phyloP scores from a whole-genome alignment of 108 stramenopile species.

The Cylindrotheca closterium region DNA sequence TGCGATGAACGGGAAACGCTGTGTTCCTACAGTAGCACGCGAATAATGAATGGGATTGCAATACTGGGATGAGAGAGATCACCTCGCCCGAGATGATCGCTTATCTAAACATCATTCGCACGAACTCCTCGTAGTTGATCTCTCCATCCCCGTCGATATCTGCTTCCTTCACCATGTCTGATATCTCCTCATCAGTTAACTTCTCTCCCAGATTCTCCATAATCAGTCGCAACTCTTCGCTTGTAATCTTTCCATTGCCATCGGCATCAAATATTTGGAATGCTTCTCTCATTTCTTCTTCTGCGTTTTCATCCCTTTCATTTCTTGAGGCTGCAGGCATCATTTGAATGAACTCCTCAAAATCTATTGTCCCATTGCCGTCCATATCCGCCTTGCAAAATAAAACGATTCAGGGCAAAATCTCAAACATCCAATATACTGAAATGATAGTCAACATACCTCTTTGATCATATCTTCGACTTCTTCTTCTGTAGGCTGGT shows the following conservation, averaged over 20 bases:
- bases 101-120: constrained; percentile 39
- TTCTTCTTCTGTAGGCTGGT: constrained; percentile 99
- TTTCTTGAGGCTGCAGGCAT: constrained; percentile 92
- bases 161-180: constrained; percentile 99
- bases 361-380: constrained; percentile 99
- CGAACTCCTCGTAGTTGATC: constrained; percentile 46
- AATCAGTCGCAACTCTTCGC: constrained; percentile 99
- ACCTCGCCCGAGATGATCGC: no score
- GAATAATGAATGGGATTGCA: no score
- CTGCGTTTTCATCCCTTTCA: constrained; percentile 99
- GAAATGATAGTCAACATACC: constrained; percentile 43
- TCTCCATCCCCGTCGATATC: constrained; percentile 96
- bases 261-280: constrained; percentile 99
- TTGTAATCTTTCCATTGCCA: constrained; percentile 99
- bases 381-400: constrained; percentile 87
- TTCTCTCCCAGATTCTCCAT: constrained; percentile 99
- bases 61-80: no score
- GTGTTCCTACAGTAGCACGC: no score
- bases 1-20: no score
- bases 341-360: constrained; percentile 99
- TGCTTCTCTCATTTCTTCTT: constrained; percentile 99
- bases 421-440: constrained; percentile 1
- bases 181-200: constrained; percentile 99
- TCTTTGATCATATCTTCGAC: constrained; percentile 99
- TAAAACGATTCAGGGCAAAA: background rate